A percentile compares a stretch with the other conserved stretches of the same genome.
phyloP scores from a whole-genome alignment of 2,329 filamentous ascomycete species.

The Gnomoniopsis smithogilvyi region DNA sequence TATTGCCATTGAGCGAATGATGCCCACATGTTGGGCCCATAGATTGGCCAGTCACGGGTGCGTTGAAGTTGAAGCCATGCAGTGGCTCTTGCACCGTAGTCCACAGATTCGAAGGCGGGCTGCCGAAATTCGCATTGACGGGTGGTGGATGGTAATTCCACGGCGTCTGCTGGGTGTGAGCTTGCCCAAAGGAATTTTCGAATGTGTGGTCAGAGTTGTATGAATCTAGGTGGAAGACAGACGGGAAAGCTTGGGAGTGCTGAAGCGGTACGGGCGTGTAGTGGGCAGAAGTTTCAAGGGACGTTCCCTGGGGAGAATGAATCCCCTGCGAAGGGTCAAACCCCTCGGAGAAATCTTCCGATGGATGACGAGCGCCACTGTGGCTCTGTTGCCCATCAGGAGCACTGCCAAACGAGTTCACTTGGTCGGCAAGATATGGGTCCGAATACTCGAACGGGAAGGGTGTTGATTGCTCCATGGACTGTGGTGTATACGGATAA shows the following conservation, averaged over 20 bases:
- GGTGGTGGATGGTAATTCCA: not conserved
- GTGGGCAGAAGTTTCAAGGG: not conserved
- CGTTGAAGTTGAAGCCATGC: not conserved
- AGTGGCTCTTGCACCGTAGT: not conserved
- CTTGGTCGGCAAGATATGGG: not conserved
- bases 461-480: not conserved
- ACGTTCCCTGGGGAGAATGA: not conserved
- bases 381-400: not conserved
- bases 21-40: not conserved
- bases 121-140: not conserved
- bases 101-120: not conserved
- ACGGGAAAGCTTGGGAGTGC: not conserved
- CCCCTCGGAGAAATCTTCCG: not conserved
- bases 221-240: not conserved
- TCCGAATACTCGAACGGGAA: not conserved
- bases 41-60: not conserved
- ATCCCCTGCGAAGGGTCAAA: not conserved
- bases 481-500: not conserved
- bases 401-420: not conserved
- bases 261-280: not conserved
- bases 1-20: not conserved
- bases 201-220: not conserved
- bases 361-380: not conserved
- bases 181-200: not conserved
- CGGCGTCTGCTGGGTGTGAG: not conserved